Base-by-base conservation (phyloP, 768 basidiomycete species). In the Pisolithus sp. region DNA sequence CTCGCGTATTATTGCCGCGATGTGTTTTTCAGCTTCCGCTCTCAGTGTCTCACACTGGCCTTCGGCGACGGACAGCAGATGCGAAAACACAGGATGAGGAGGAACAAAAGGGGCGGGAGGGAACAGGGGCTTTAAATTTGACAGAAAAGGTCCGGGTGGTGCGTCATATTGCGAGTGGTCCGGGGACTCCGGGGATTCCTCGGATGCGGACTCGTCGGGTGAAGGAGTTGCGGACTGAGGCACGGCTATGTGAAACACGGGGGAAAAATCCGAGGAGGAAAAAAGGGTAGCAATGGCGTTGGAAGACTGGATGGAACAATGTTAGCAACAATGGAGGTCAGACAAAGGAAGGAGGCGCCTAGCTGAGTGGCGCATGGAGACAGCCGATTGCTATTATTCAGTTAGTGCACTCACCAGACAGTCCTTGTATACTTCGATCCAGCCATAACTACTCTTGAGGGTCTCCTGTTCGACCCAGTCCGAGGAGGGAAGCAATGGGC, bases 401-500 rank as follows among this genome's bases (percentile, higher is more conserved):
- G 23, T 7, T 4, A 26, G 23, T 5, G 30, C 12, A 79, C 88
- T 76, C 68, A 90, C 88, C 68, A 87, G 62, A 60, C 82, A 84
- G 48, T 74, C 72, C 49, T 74, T 76, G 60, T 83, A 74, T 18
- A 89, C 77, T 59, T 89, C 82, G 54, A 91, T 76, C 86, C 85
- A 89, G 10, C 88, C 89, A 49, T 63, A 79, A 31, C 73, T 67
- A 57, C 82, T 85, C 67, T 80, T 80, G 67, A 90, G 72, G 47
- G 81, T 70, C 61, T 87, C 85, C 46, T 79, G 76, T 68, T 90
- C 88, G 6, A 81, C 81, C 85, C 86, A 89, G 42, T 87, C 85
- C 48, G 84, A 81, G 1, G 80, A 80, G 15, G 88, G 86, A 46
- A 88, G 68, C 15, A 89, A 67, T 3, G 82, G 79, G 7, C 84